Percentiles rank a stretch among this genome's conserved stretches.
These are phyloP conservation scores for Zanthoxylum bungeanum DNA, from an alignment of 345 rosid genomes.

Conservation along the genomic window DNA sequence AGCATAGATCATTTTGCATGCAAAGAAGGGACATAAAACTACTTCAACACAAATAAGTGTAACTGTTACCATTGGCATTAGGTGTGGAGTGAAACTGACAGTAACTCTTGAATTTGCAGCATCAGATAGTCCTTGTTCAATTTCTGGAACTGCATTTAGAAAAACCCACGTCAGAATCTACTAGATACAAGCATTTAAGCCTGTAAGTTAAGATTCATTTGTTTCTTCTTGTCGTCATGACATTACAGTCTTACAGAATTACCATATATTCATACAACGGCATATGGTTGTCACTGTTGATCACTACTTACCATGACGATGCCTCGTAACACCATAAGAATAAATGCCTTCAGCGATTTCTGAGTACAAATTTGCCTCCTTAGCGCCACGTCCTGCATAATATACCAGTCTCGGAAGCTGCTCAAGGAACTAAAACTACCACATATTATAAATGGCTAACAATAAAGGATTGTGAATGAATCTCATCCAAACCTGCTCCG, in stretches of 20 bases:
- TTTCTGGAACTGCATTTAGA: slow-evolving; percentile 82
- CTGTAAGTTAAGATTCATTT: not conserved
- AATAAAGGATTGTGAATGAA: slow-evolving; percentile 11
- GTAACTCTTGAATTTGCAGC: slow-evolving; percentile 64
- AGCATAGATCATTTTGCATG: not conserved
- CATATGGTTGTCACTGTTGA: not conserved
- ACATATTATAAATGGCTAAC: not conserved
- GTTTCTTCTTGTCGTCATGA: not conserved
- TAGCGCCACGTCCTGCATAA: slow-evolving; percentile 89
- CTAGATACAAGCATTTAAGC: not conserved
- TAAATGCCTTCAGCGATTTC: slow-evolving; percentile 90
- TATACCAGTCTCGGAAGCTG: slow-evolving; percentile 8
- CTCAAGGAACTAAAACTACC: slow-evolving; percentile 12
- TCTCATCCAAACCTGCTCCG: slow-evolving; percentile 76
- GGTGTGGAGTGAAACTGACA: slow-evolving; percentile 96
- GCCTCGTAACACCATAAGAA: slow-evolving; percentile 86
- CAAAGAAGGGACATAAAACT: slow-evolving; percentile 10
- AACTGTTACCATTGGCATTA: slow-evolving; percentile 89
- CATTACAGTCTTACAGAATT: not conserved
- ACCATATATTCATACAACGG: not conserved
- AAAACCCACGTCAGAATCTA: slow-evolving; percentile 11
- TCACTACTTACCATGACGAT: slow-evolving; percentile 78
- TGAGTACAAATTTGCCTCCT: slow-evolving; percentile 76
- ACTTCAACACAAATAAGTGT: not conserved
- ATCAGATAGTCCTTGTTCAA: slow-evolving; percentile 90